Conservation (phyloP, 1,284 basidiomycete genomes). For the Volvariella volvacea region DNA sequence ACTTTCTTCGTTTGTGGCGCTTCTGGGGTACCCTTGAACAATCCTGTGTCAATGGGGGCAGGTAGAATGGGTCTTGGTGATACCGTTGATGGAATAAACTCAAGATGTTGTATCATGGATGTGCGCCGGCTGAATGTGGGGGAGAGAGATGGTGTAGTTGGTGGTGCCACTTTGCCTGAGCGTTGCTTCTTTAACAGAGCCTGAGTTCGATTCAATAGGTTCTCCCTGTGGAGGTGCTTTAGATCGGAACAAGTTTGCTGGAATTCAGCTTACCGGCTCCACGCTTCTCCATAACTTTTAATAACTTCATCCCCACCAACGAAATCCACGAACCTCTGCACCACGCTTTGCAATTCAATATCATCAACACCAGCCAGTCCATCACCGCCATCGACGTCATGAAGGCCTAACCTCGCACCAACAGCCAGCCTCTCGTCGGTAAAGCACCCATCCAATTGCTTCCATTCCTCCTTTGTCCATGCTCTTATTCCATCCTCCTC, state of each 20-base stretch:
- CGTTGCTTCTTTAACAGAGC: constrained; percentile 61
- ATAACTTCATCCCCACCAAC: constrained; percentile 37
- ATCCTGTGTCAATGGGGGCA: constrained; percentile 18
- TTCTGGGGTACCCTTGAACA: constrained; percentile 23
- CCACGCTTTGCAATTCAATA: constrained; percentile 46
- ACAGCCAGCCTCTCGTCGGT: constrained; percentile 56
- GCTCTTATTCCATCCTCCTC: constrained; percentile 18
- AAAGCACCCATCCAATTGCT: constrained; percentile 67
- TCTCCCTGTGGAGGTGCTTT: constrained; percentile 33
- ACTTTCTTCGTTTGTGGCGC: constrained; percentile 15
- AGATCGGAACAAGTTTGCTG: not conserved
- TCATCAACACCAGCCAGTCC: constrained; percentile 41
- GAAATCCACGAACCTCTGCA: constrained; percentile 43
- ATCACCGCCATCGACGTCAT: constrained; percentile 13
- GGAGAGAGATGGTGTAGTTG: constrained; percentile 30
- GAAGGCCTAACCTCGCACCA: constrained; percentile 24
- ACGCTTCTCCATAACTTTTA: constrained; percentile 32
- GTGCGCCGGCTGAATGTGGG: constrained; percentile 8
- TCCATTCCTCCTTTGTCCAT: constrained; percentile 73
- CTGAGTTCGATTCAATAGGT: constrained; percentile 43
- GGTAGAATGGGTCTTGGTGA: constrained; percentile 22
- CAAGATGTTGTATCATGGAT: constrained; percentile 36
- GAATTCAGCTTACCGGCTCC: constrained; percentile 41
- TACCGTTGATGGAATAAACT: constrained; percentile 40
- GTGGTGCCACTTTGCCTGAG: constrained; percentile 47